Evolutionary conservation across 441 rosid genomes (phyloP).

Genomic region (Breynia disticha): DNA sequence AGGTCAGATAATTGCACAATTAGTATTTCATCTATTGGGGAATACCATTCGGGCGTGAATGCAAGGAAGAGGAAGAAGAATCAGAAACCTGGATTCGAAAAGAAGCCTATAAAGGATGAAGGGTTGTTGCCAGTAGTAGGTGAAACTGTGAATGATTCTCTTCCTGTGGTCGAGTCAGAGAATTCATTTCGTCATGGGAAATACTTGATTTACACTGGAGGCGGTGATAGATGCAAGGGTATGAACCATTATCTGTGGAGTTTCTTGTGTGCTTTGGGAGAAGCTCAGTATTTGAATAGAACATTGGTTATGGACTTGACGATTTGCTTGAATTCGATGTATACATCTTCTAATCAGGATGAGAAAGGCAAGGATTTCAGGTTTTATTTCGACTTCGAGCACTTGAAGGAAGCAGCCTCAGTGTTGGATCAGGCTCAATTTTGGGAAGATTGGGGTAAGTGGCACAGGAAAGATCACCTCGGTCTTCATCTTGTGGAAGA

Average conservation of each 20-base stretch:
- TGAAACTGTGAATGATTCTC: slow-evolving; percentile 63
- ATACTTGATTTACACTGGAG: slow-evolving; percentile 69
- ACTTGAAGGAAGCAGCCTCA: slow-evolving; percentile 75
- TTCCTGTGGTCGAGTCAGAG: slow-evolving; percentile 74
- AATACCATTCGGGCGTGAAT: slow-evolving; percentile 80
- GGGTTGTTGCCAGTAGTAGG: slow-evolving; percentile 50
- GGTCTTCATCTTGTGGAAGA: slow-evolving; percentile 65
- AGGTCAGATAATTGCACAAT: slow-evolving; percentile 59
- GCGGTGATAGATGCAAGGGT: slow-evolving; percentile 86
- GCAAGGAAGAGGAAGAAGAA: slow-evolving; percentile 83
- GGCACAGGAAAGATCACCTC: slow-evolving; percentile 49
- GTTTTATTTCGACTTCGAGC: slow-evolving; percentile 89
- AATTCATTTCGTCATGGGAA: slow-evolving; percentile 50
- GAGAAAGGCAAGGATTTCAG: slow-evolving; percentile 93
- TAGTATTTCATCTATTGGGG: slow-evolving; percentile 52
- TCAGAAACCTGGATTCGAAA: slow-evolving; percentile 60
- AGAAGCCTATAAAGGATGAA: slow-evolving; percentile 22
- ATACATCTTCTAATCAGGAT: slow-evolving; percentile 55
- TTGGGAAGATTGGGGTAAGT: slow-evolving; percentile 74
- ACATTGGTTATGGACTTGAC: slow-evolving; percentile 82
- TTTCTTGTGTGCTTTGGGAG: slow-evolving; percentile 88
- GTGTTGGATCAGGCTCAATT: slow-evolving; percentile 82
- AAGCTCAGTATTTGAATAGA: slow-evolving; percentile 81
- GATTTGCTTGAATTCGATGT: slow-evolving; percentile 63
- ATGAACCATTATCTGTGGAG: slow-evolving; percentile 92